phyloP scores from a whole-genome alignment of 2,329 filamentous ascomycete genomes.

The Rhinocladiella mackenziei region DNA sequence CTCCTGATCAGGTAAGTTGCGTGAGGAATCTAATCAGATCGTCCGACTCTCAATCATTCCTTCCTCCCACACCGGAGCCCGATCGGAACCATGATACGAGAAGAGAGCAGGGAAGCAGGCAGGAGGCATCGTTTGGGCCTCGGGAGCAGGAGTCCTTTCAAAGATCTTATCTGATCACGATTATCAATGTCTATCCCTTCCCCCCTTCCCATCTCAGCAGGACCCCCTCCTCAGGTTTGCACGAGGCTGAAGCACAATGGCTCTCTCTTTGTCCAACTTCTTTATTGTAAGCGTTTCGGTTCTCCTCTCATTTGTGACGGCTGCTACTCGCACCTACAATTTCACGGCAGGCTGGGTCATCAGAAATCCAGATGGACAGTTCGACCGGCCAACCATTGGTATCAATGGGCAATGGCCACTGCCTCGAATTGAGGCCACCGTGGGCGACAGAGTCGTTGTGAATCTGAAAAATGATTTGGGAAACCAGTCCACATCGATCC shows the following conservation, averaged over 20 bases:
- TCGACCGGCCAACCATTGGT: conserved; percentile 64
- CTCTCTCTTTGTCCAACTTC: conserved; percentile 43
- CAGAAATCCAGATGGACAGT: conserved; percentile 66
- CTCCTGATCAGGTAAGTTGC: conserved; percentile 4
- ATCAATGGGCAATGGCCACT: conserved; percentile 75
- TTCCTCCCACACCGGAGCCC: conserved; percentile 9
- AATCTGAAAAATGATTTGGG: conserved; percentile 40
- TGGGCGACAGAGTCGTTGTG: conserved; percentile 38
- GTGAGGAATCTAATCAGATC: conserved; percentile 22
- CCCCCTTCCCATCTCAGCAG: background rate
- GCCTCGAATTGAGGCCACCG: conserved; percentile 49
- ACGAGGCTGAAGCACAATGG: conserved; percentile 35
- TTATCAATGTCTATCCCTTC: conserved; percentile 7
- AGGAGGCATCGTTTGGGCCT: conserved; percentile 1
- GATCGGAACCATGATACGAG: conserved; percentile 8
- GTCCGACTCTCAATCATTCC: conserved; percentile 1
- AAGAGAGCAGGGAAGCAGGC: background rate
- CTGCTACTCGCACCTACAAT: conserved; percentile 48
- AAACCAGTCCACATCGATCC: conserved; percentile 39
- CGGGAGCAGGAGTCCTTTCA: no score
- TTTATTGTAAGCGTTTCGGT: conserved; percentile 35
- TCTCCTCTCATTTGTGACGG: conserved; percentile 28
- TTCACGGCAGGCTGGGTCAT: conserved; percentile 69
- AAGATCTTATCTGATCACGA: conserved; percentile 25
- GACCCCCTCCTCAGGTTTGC: background rate